phyloP scores from a whole-genome alignment of 257 asterid genomes.

The Sherardia arvensis region DNA sequence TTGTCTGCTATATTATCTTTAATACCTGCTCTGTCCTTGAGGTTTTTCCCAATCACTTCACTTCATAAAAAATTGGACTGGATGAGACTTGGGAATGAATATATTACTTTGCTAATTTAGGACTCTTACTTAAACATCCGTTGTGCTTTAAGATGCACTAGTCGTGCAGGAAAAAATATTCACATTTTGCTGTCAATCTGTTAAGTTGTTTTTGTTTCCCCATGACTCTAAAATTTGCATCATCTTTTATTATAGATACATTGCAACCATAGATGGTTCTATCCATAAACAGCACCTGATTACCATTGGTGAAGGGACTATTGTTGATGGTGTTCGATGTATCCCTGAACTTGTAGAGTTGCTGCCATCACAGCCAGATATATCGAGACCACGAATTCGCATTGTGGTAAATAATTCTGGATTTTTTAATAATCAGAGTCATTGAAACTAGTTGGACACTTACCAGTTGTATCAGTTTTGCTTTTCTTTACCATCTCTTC shows the following conservation, averaged over 20 bases:
- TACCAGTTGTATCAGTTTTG: neutral
- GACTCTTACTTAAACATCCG: constrained; percentile 3
- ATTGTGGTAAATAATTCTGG: constrained; percentile 57
- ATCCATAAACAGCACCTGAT: constrained; percentile 63
- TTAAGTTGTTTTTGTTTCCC: constrained; percentile 11
- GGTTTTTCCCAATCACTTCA: neutral
- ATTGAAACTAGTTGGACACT: neutral
- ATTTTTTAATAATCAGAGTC: neutral
- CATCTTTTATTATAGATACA: constrained; percentile 45
- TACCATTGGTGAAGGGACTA: constrained; percentile 75
- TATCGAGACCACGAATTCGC: constrained; percentile 68
- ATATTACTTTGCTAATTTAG: neutral
- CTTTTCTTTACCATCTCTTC: neutral
- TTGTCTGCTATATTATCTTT: neutral
- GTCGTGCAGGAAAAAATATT: neutral
- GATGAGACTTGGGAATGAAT: neutral
- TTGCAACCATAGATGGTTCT: constrained; percentile 68
- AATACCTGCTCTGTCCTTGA: constrained; percentile 1
- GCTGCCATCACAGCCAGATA: constrained; percentile 74
- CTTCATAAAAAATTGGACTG: neutral
- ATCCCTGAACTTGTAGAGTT: constrained; percentile 81
- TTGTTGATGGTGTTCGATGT: constrained; percentile 76
- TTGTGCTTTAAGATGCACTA: constrained; percentile 3
- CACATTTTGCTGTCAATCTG: too few relatives aligned
- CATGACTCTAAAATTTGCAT: constrained; percentile 11